phyloP scores from a whole-genome alignment of 2,329 filamentous ascomycete genomes.

The Bipolaris zeicola region DNA sequence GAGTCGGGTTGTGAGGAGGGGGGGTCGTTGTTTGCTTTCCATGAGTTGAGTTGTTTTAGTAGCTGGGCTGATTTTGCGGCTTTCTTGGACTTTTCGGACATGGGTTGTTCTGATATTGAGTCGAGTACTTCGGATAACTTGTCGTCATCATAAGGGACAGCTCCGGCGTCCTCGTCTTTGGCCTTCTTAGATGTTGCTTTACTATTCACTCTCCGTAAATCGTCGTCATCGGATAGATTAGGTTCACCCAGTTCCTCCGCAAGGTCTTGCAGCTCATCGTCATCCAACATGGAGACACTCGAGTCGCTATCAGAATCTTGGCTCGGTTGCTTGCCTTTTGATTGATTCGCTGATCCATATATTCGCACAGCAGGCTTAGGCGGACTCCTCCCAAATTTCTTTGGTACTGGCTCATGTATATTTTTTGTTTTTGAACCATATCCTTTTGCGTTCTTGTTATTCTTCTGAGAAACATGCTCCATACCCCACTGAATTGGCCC shows the following conservation, averaged over 20 bases:
- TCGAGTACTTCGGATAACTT: conserved; percentile 5
- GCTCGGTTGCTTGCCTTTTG: not conserved
- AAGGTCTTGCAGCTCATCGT: conserved; percentile 6
- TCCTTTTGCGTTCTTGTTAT: conserved; percentile 1
- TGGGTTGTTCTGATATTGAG: not conserved
- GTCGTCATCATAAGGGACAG: conserved; percentile 3
- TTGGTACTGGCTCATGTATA: conserved; percentile 18
- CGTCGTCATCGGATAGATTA: conserved; percentile 5
- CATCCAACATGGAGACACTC: conserved; percentile 8
- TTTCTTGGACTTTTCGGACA: not conserved
- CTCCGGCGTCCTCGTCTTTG: not conserved
- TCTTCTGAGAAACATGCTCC: conserved; percentile 19
- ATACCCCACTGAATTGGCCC: conserved; percentile 13
- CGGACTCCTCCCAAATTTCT: conserved; percentile 8
- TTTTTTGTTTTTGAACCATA: conserved; percentile 14
- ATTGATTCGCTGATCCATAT: not conserved
- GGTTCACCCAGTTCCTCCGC: conserved; percentile 1
- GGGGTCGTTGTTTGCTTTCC: conserved; percentile 18
- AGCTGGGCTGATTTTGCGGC: conserved; percentile 17
- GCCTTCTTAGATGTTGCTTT: conserved; percentile 6
- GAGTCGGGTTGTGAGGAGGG: conserved; percentile 24
- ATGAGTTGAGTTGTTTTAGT: conserved; percentile 23
- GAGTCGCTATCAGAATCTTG: conserved; percentile 4
- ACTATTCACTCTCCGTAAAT: conserved; percentile 8
- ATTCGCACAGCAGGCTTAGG: not conserved